Evolutionary conservation across 2,329 filamentous ascomycete genomes (phyloP).

Genomic region (Colletotrichum trifolii): DNA sequence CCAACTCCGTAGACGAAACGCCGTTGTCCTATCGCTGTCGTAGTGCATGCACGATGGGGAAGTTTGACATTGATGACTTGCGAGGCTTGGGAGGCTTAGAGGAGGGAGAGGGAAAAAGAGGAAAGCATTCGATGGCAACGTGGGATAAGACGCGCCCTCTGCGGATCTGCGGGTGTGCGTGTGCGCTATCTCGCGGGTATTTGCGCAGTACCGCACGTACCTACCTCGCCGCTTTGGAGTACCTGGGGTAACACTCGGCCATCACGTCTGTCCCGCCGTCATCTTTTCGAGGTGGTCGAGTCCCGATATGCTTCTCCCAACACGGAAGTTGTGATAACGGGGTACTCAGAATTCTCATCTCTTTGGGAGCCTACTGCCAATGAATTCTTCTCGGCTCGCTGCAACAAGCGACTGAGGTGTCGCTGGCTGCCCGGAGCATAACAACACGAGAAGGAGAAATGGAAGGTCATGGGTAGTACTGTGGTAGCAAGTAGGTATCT

Average conservation of each 20-base stretch:
- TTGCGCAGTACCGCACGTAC: background rate
- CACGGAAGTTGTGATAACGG: slow-evolving; percentile 20
- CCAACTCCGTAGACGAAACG: no score
- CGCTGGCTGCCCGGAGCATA: no score
- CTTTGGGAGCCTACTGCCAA: background rate
- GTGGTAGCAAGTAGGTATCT: background rate
- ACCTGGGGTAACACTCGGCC: background rate
- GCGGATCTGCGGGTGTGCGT: no score
- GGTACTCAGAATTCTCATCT: background rate
- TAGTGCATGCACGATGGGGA: background rate
- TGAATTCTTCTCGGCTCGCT: background rate
- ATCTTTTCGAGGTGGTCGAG: no score
- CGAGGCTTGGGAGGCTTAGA: slow-evolving; percentile 7
- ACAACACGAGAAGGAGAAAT: background rate
- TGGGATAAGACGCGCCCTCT: background rate
- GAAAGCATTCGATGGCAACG: background rate
- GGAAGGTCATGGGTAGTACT: background rate
- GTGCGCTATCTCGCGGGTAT: no score
- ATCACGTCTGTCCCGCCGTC: no score
- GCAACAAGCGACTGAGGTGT: no score
- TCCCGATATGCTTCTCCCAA: slow-evolving; percentile 21
- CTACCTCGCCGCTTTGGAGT: background rate
- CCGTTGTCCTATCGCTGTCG: background rate
- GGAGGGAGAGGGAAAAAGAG: background rate
- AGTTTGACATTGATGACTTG: slow-evolving; percentile 24